Base-by-base conservation (phyloP, 345 rosid species). In the Gossypium bickii region DNA sequence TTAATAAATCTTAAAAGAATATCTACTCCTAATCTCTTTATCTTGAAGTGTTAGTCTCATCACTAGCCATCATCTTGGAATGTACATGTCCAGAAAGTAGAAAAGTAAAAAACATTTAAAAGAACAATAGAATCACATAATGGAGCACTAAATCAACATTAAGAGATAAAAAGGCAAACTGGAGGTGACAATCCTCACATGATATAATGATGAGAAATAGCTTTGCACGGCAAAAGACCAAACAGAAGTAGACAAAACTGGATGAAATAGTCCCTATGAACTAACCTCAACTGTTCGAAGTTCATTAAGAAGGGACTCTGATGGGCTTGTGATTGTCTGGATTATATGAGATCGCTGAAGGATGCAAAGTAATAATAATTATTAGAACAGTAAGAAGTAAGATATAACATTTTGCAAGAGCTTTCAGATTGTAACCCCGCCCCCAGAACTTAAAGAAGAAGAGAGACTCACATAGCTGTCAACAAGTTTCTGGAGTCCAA, bases 261-360 rank as follows among this genome's bases (percentile, higher is more conserved):
- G 18, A 45, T 27, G 57, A 20, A 44, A 79, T 20, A 48, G 75
- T 61, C 1, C 66, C 78, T 57, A 65, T 53, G 76, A 82, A 83
- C 91, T 78, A 78, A 96, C 99, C 99, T 96, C 99, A 79, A 93
- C 97, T 5, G 87, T 93, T 77, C 86, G 90, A 80, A 96, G 97
- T 85, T 96, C 98, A 83, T 92, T 93, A 74, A 96, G 97, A 84
- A 93, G 93, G 53, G 98, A 96, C 77, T 96, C 97, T 0, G 98
- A 92, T 67, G 99, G 98, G 60, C 78, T 71, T 77, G 98, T 90
- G 82, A 96, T 93, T 24, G 99, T 96, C 79, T 84, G 80, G 74
- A 82, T 81, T 82, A 96, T 81, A 83, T 92, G 94, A 80, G 93
- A 85, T 41, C 99, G 89, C 99, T 93, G 95, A 76, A 87, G 78